Evolutionary conservation across 2,329 filamentous ascomycete species (phyloP).

Genomic region (Cladosporium sphaerospermum): DNA sequence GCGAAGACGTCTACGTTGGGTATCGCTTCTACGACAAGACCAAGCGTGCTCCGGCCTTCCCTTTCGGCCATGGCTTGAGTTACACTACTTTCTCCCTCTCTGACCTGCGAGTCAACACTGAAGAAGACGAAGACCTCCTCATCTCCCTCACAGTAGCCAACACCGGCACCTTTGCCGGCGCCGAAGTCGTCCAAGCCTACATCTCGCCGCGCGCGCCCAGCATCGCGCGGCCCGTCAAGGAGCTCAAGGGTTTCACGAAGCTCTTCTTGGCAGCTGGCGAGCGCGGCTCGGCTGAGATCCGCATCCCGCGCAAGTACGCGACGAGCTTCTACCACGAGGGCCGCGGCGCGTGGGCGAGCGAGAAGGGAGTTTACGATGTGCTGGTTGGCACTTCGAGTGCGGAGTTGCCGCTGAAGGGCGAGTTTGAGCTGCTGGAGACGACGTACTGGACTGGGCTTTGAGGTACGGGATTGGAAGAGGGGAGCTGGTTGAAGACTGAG

Average conservation of each 20-base stretch:
- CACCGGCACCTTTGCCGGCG: constrained; percentile 50
- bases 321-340: constrained; percentile 67
- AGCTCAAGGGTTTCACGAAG: constrained; percentile 65
- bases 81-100: constrained; percentile 69
- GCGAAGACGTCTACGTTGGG: constrained; percentile 66
- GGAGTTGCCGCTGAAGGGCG: constrained; percentile 44
- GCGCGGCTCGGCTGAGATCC: constrained; percentile 51
- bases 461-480: neutral
- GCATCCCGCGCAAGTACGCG: constrained; percentile 57
- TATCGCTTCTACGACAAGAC: constrained; percentile 66
- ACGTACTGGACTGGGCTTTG: constrained; percentile 63
- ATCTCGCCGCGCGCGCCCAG: constrained; percentile 57
- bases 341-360: constrained; percentile 57
- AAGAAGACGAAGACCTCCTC: constrained; percentile 40
- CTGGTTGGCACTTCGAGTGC: constrained; percentile 55
- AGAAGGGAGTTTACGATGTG: constrained; percentile 60
- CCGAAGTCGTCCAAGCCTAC: constrained; percentile 64
- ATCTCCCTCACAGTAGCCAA: constrained; percentile 50
- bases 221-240: constrained; percentile 62
- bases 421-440: constrained; percentile 55
- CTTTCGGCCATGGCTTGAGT: constrained; percentile 72
- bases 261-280: constrained; percentile 54
- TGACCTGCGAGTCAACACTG: constrained; percentile 44
- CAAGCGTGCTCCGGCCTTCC: constrained; percentile 57
- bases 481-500: neutral